phyloP scores from a whole-genome alignment of 306 rosid genomes.

The Prosopis cineraria region DNA sequence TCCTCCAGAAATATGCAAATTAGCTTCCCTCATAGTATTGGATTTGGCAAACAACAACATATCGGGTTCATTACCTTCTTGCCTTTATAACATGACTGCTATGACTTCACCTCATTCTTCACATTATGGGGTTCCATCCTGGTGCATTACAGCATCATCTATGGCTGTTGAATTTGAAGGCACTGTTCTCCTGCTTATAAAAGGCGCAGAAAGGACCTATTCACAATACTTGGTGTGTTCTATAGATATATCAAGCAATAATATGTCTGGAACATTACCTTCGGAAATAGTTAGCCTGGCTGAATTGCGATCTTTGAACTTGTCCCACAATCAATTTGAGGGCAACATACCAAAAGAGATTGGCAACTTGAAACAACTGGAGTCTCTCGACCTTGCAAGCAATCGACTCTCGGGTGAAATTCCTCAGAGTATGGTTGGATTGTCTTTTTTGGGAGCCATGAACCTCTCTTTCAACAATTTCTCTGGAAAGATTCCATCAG shows the following conservation, averaged over 20 bases:
- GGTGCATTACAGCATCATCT: neutral
- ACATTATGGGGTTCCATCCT: neutral
- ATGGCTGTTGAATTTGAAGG: rapidly evolving
- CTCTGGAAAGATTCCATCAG: neutral
- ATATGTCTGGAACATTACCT: neutral
- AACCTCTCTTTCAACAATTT: neutral
- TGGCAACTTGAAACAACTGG: neutral
- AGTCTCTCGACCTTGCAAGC: neutral
- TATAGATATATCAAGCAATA: too few relatives aligned
- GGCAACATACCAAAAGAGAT: neutral
- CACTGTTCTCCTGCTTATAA: neutral
- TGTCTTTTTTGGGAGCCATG: neutral
- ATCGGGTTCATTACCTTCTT: slow-evolving; percentile 29
- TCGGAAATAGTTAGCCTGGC: neutral
- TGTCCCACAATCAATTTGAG: neutral
- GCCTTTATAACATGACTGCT: slow-evolving; percentile 2
- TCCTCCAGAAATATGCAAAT: neutral
- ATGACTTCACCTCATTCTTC: neutral
- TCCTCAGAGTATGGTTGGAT: neutral
- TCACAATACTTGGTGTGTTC: too few relatives aligned
- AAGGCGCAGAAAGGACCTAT: too few relatives aligned
- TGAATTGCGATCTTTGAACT: neutral
- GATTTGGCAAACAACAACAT: neutral
- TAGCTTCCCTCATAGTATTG: neutral
- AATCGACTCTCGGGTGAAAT: neutral